Base-by-base conservation (phyloP, 2,329 filamentous ascomycete species). In the Pseudogymnoascus pannorum region DNA sequence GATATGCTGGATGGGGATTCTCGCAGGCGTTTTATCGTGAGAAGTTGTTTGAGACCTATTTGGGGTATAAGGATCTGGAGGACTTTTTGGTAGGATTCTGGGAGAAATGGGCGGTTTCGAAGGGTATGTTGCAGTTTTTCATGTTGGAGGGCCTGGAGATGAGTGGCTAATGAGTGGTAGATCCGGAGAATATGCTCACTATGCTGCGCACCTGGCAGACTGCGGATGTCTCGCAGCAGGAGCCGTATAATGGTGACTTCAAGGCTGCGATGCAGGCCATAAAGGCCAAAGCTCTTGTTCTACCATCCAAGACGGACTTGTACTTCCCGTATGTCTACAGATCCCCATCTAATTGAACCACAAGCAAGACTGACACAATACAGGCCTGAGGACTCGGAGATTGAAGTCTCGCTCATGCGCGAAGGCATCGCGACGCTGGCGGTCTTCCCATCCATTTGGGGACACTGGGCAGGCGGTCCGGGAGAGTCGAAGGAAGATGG, bases 151-250 rank as follows among this genome's bases (percentile, higher is more conserved):
- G 16, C 16, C 6, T 9, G 20, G 3, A 42, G 18, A 51, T 51
- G 11, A 60, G 3, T 60, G 22, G 42, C 58, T 35, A 38, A 57
- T 44, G 24, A 7, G 7, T 24, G 7, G 24, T 67, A 79, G 87
- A 91, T 66, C 88, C 89, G 0, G 87, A 91, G 66, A 90, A 92
- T 64, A 77, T 92, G 70, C 76, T 92, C 0, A 80, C 81, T 1
- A 91, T 92, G 89, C 75, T 91, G 3, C 81, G 87, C 33, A 92
- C 88, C 0, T 94, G 90, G 90, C 89, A 93, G 72, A 79, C 82
- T 4, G 89, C 81, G 1, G 88, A 93, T 68, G 81, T 84, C 58
- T 89, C 87, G 3, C 74, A 81, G 4, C 87, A 91, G 68, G 79
- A 85, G 60, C 86, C 84, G 2, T 92, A 89, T 65, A 80, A 86